A percentile compares a stretch with the other conserved stretches of the same genome.
Conservation (phyloP, 2,329 filamentous ascomycete species). For the Clonostachys rosea region DNA sequence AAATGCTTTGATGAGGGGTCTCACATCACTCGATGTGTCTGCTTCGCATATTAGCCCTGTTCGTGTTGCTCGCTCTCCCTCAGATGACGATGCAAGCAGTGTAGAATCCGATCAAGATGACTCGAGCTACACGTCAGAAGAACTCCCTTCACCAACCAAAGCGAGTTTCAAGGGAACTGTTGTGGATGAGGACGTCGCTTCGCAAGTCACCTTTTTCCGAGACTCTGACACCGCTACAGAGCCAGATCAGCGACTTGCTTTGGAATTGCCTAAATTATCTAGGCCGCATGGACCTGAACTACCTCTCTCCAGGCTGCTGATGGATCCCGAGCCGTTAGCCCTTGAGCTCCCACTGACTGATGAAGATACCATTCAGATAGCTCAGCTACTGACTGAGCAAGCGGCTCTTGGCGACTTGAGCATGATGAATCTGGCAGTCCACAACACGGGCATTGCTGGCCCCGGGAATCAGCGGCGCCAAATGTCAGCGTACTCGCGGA, state of each 20-base stretch:
- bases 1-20: conserved; percentile 15
- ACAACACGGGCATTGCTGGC: conserved; percentile 11
- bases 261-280: conserved; percentile 43
- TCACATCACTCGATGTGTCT: conserved; percentile 16
- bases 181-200: conserved; percentile 47
- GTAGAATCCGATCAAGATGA: conserved; percentile 52
- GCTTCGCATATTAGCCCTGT: conserved; percentile 23
- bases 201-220: conserved; percentile 44
- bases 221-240: conserved; percentile 43
- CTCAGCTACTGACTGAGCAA: conserved; percentile 70
- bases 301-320: conserved; percentile 50
- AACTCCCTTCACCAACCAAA: conserved; percentile 44
- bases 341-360: conserved; percentile 42
- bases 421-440: conserved; percentile 15
- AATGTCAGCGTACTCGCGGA: conserved; percentile 35
- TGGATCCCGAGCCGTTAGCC: conserved; percentile 50
- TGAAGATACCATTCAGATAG: conserved; percentile 60
- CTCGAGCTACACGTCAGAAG: conserved; percentile 43
- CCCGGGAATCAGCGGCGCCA: conserved; percentile 30
- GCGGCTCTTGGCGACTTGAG: conserved; percentile 48
- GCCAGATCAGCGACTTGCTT: conserved; percentile 37
- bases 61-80: conserved; percentile 26
- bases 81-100: conserved; percentile 45
- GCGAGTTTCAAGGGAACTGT: conserved; percentile 34
- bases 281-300: conserved; percentile 43